phyloP scores from a whole-genome alignment of 1,284 basidiomycete genomes.

The Clitocybe nebularis region DNA sequence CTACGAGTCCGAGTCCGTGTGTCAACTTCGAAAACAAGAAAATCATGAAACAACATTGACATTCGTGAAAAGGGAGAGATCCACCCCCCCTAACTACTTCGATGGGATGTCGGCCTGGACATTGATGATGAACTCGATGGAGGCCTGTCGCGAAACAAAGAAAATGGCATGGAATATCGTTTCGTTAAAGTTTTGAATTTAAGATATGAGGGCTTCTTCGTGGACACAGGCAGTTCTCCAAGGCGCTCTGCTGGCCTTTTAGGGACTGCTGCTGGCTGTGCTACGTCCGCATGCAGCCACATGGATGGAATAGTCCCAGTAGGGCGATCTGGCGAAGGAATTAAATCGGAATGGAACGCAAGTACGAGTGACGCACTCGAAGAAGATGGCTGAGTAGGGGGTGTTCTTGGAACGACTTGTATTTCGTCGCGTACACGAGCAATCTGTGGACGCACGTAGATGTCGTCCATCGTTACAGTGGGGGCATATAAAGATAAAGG shows the following conservation, averaged over 20 bases:
- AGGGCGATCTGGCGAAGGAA: not conserved
- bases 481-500: conserved; percentile 10
- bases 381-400: conserved; percentile 15
- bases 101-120: not conserved
- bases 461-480: conserved; percentile 26
- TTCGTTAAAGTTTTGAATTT: conserved; percentile 39
- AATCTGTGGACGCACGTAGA: conserved; percentile 22
- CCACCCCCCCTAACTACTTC: not conserved
- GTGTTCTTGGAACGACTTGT: conserved; percentile 26
- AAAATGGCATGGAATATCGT: conserved; percentile 42
- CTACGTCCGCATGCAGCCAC: conserved; percentile 26
- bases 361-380: conserved; percentile 2
- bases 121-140: conserved; percentile 9
- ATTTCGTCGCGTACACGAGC: conserved; percentile 22
- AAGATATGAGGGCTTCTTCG: conserved; percentile 14
- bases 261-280: not conserved
- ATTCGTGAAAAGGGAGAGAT: not conserved
- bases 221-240: not conserved
- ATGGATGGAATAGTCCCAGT: conserved; percentile 33
- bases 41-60: not conserved
- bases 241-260: not conserved
- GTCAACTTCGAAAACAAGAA: not conserved
- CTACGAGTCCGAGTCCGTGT: too few species aligned
- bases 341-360: too few species aligned
- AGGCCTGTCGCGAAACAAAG: conserved; percentile 25